Evolutionary conservation across 768 basidiomycete species (phyloP).

Genomic region (Phylloporus sp.): DNA sequence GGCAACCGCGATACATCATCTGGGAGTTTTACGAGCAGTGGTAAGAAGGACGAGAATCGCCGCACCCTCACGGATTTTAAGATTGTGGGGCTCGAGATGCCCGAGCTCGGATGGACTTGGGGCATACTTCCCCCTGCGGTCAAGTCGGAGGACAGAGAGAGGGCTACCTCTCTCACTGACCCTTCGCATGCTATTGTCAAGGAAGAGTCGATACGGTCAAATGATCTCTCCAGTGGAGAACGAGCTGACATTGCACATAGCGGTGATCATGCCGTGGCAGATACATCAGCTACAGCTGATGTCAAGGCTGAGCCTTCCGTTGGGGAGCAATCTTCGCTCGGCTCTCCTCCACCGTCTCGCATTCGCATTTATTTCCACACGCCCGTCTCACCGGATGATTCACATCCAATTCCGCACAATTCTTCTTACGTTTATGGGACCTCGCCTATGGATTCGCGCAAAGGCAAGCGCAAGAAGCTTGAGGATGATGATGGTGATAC

Average conservation of each 20-base stretch:
- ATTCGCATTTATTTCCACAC: constrained; percentile 93
- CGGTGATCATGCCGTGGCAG: constrained; percentile 22
- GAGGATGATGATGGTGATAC: constrained; percentile 83
- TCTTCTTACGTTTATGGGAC: constrained; percentile 37
- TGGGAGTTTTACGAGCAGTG: constrained; percentile 43
- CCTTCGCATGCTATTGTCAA: constrained; percentile 31
- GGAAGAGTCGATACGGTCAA: constrained; percentile 27
- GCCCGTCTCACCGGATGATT: constrained; percentile 78
- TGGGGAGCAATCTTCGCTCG: constrained; percentile 30
- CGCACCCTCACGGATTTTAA: constrained; percentile 98
- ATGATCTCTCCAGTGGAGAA: constrained; percentile 19
- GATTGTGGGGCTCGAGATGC: constrained; percentile 86
- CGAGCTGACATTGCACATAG: constrained; percentile 15
- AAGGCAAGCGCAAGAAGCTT: constrained; percentile 85
- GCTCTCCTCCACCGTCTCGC: constrained; percentile 63
- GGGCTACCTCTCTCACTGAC: constrained; percentile 28
- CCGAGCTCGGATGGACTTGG: constrained; percentile 85
- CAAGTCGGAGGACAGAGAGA: constrained; percentile 38
- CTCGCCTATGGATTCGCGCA: constrained; percentile 56
- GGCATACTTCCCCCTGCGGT: constrained; percentile 48
- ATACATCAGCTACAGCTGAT: constrained; percentile 30
- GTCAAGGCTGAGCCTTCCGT: constrained; percentile 28
- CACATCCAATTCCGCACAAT: constrained; percentile 67
- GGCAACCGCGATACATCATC: constrained; percentile 48
- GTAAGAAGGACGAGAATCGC: constrained; percentile 85